Evolutionary conservation across 257 asterid genomes (phyloP), one percentile per base, ranked within the genome.

Genomic region (Lavandula angustifolia): DNA sequence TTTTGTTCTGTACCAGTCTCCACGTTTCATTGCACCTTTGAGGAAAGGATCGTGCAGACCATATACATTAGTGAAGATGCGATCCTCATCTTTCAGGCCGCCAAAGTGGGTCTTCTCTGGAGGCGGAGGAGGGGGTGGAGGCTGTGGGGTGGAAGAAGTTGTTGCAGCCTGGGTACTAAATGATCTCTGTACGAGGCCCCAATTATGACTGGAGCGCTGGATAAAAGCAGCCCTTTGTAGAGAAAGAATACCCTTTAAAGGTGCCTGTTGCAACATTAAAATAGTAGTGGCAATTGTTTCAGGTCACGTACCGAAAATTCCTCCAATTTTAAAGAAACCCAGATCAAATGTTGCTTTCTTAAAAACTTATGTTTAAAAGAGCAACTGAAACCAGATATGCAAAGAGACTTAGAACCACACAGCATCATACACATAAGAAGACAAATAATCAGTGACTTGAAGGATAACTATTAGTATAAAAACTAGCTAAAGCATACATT

Each of bases 91-190:
- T 73, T 86, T 94, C 54, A 94, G 86, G 79, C 95, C 97, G 32
- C 97, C 99, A 58, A 94, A 94, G 70, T 87, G 96, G 68, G 96
- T 86, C 77, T 81, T 90, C 78, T 94, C 97, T 0, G 99, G 99
- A 54, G 99, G 99, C 40, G 99, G 97, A 0, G 98, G 95, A 44
- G 98, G 96, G 3, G 98, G 90, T 4, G 97, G 88, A 35, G 96
- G 80, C 77, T 81, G 96, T 16, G 89, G 94, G 47, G 79, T 84
- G 54, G 79, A 32, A 57, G 97, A 74, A 67, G 92, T 75, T 54
- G 97, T 78, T 54, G 96, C 80, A 62, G 96, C 88, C 76, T 94
- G 96, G 22, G 97, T 82, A 84, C 90, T 87, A 68, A 86, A 80
- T 63, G 79, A 70, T 71, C 85, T 88, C 69, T 77, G 71, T 49